Evolutionary conservation across 2,329 filamentous ascomycete species (phyloP), one percentile per base, ranked within the genome.

Genomic region (Incumbomyces delicatus): DNA sequence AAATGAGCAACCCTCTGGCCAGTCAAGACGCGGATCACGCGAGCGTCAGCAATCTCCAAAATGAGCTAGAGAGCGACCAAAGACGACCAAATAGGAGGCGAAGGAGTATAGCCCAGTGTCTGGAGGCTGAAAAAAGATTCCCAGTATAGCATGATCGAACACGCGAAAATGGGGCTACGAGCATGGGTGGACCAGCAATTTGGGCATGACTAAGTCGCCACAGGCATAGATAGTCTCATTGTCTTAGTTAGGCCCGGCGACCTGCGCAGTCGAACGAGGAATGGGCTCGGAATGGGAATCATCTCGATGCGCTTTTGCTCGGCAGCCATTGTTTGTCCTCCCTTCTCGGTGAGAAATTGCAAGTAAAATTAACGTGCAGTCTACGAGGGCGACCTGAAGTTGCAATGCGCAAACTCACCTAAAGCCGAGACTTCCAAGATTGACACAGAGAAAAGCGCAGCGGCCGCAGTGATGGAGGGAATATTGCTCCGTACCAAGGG

Each of bases 21-120:
- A 45, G 33, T 45, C 12, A 17, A 8, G 30, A 22, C 20, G 5
- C 13, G 33, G 3, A 22, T 22, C 18, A 45, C 33, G 34, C 34
- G 44, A 46, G 16, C 14, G 44, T 31, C 30, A 13, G 30, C 34
- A 31, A 33, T 13, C 39, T 41, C 14, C 35, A 27, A 41, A 30
- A 41, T 41, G 41, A 41, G 44, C 27, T 30, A 31, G 37, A 41
- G 30, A 10, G n/a, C 4, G 29, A 20, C 37, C 35, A 41, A 41
- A 36, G 29, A 14, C 14, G 37, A 29, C 30, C 44, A 30, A 36
- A 33, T 29, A 31, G 36, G 16, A 43, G 34, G 46, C 39, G 43
- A 46, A 36, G 48, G 48, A 50, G 33, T 45, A n/a, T n/a, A 8
- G 42, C 37, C 27, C 31, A 42, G 37, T 36, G 36, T 18, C 41